These are phyloP conservation scores for Yamadazyma conglobata DNA, from an alignment of 1,139 yeast genomes.

Conservation along the genomic window DNA sequence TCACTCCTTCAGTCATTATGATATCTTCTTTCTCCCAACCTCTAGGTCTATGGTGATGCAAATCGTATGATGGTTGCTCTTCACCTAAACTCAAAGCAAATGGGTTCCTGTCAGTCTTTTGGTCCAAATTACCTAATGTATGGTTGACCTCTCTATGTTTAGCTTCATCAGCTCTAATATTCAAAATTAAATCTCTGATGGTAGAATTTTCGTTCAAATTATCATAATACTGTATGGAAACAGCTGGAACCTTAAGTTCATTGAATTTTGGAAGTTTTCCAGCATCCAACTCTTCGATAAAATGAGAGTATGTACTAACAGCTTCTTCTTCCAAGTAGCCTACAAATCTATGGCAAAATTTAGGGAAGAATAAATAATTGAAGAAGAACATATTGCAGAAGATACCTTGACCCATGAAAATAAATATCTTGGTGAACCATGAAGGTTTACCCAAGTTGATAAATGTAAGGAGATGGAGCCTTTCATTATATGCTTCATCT, in stretches of 20 bases:
- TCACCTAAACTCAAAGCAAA: constrained; percentile 50
- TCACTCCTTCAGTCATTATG: constrained; percentile 10
- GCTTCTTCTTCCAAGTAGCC: constrained; percentile 83
- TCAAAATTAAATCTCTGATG: constrained; percentile 57
- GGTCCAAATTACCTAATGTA: constrained; percentile 64
- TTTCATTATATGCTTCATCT: constrained; percentile 77
- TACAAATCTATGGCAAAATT: constrained; percentile 70
- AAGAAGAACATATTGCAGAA: constrained; percentile 61
- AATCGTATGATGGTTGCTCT: constrained; percentile 57
- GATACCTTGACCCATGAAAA: constrained; percentile 68
- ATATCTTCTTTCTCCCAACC: constrained; percentile 69
- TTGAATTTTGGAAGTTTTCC: constrained; percentile 53
- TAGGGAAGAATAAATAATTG: constrained; percentile 57
- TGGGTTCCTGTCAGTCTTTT: constrained; percentile 60
- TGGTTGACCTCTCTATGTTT: constrained; percentile 77
- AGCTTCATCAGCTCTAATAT: constrained; percentile 64
- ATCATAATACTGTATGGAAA: constrained; percentile 65
- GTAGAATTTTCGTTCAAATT: constrained; percentile 46
- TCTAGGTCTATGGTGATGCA: constrained; percentile 41
- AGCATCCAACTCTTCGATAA: constrained; percentile 51
- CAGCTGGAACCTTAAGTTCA: constrained; percentile 44
- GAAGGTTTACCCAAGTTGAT: constrained; percentile 66
- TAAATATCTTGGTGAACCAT: constrained; percentile 51
- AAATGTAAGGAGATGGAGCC: constrained; percentile 74
- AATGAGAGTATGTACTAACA: constrained; percentile 64